Base-by-base conservation (phyloP, 352 stramenopile genomes). In the Phytophthora pisi region DNA sequence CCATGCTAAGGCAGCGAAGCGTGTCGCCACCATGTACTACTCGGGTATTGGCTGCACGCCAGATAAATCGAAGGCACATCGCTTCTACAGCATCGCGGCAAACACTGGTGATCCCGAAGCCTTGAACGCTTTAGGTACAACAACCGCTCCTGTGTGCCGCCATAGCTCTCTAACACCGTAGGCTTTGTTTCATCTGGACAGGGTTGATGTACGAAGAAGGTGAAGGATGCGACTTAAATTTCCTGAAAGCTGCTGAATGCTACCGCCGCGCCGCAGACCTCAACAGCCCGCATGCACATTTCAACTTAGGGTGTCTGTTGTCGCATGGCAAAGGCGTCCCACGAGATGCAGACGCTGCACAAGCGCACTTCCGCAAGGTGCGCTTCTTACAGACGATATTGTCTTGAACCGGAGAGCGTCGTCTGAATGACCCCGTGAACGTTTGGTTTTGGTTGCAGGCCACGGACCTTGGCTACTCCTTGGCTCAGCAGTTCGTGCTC, bases 151-250 rank as follows among this genome's bases (percentile, higher is more conserved):
- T 8, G 23, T 15, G 31, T 61, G 18, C 42, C 57, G 34, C 8
- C 3, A 53, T 54, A 36, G n/a, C 30, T 57, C 40, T 23, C 51
- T 45, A 36, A 60, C 52, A 36, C 11, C 38, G 46, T 7, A 24
- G 40, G n/a, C 6, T 43, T 47, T 50, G 20, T 42, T 56, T 11
- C 30, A 8, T 28, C 30, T 46, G 52, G 47, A 24, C 52, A 71
- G 49, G 60, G 6, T 58, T 95, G 31, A 92, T 95, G 87, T 82
- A 78, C 61, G 85, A 95, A 68, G 84, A 95, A 64, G 87, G 87
- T 40, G 79, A 92, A 23, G 85, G 84, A 28, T 92, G 83, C 28
- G 79, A 89, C 16, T 38, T 93, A 45, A 79, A 92, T 65, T 89
- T 91, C 54, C 54, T 62, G 26, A 73, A 79, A 54, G 87, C 84